These are phyloP conservation scores for Xylaria sp. DNA, from an alignment of 2,329 filamentous ascomycete species.

Conservation along the genomic window DNA sequence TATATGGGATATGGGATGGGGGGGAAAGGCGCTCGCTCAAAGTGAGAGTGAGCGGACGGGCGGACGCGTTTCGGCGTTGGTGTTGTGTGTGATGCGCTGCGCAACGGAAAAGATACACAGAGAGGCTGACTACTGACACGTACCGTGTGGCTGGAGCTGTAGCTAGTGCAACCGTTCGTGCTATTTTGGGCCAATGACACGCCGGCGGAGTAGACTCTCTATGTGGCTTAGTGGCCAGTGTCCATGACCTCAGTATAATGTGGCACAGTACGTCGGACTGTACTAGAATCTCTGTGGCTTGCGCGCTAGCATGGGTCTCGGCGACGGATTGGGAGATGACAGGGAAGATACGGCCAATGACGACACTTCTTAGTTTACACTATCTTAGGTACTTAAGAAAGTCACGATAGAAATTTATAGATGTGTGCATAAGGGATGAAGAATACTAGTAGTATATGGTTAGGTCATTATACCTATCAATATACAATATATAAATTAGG, in stretches of 20 bases:
- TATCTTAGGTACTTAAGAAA: neutral
- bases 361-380: neutral
- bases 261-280: neutral
- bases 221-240: conserved; percentile 24
- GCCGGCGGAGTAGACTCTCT: neutral
- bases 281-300: conserved; percentile 8
- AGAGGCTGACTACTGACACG: conserved; percentile 29
- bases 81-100: conserved; percentile 30
- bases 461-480: too few relatives aligned
- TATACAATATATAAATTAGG: too few relatives aligned
- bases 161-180: conserved; percentile 9
- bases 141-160: conserved; percentile 26
- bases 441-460: neutral
- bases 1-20: conserved; percentile 13
- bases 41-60: conserved; percentile 26
- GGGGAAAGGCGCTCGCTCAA: conserved; percentile 24
- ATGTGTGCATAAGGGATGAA: neutral
- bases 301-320: conserved; percentile 8
- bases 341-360: conserved; percentile 32
- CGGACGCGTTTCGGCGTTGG: conserved; percentile 39
- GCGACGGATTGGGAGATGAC: conserved; percentile 30
- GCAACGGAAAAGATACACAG: conserved; percentile 19
- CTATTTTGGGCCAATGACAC: conserved; percentile 15
- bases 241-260: neutral
- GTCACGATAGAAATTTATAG: neutral